These are phyloP conservation scores for Irpex lacteus DNA, from an alignment of 1,284 basidiomycete species.

Conservation along the genomic window DNA sequence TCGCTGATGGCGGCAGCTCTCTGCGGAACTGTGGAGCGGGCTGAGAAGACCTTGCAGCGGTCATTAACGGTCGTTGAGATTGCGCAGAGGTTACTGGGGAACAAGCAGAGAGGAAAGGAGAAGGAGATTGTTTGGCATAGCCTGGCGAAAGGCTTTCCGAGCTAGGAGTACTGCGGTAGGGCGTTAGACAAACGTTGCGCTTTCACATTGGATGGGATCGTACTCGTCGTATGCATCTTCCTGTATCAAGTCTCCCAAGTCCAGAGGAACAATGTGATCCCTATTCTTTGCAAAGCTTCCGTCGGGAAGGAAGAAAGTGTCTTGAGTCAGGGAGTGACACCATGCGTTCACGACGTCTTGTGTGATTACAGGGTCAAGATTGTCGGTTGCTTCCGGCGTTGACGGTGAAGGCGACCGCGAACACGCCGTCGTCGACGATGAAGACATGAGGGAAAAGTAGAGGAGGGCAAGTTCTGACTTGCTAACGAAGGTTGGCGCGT, in stretches of 20 bases:
- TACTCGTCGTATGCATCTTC: constrained; percentile 72
- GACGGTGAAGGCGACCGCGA: constrained; percentile 65
- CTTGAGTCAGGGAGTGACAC: constrained; percentile 48
- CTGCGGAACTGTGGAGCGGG: constrained; percentile 51
- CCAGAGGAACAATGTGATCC: constrained; percentile 47
- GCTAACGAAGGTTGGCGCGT: constrained; percentile 3
- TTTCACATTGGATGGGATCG: constrained; percentile 25
- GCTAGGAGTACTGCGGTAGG: constrained; percentile 12
- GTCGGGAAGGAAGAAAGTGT: constrained; percentile 31
- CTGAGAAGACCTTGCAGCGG: constrained; percentile 57
- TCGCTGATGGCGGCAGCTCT: constrained; percentile 37
- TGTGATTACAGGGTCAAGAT: constrained; percentile 43
- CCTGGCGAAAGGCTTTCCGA: constrained; percentile 24
- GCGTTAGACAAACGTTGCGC: neutral
- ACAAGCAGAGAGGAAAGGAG: constrained; percentile 19
- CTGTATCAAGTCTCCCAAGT: constrained; percentile 69
- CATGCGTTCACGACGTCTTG: constrained; percentile 57
- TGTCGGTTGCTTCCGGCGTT: constrained; percentile 64
- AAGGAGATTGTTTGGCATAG: constrained; percentile 21
- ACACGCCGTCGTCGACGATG: constrained; percentile 50
- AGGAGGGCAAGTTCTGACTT: constrained; percentile 10
- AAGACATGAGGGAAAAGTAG: constrained; percentile 41
- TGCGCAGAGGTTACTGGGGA: constrained; percentile 3
- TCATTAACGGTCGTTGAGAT: constrained; percentile 14
- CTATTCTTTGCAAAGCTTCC: constrained; percentile 26